Evolutionary conservation across 441 rosid species (phyloP), one percentile per base, ranked within the genome.

Genomic region (Erodium trifolium): DNA sequence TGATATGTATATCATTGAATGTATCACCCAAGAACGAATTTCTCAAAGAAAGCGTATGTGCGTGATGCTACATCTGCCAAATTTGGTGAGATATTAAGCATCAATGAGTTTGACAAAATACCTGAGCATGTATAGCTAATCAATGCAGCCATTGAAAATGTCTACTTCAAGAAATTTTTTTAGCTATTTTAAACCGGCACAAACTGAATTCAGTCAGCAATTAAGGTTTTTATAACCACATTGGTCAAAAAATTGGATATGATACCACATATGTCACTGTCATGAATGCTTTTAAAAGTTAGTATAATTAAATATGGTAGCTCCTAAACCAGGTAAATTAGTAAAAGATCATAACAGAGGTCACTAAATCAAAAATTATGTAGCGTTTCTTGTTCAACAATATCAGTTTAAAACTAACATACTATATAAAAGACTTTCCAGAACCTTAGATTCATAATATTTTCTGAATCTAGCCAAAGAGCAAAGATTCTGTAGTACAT

Each of bases 401-500:
- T 19, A 23, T 17, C 63, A 59, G 63, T 23, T 8, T 19, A 3
- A 18, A 59, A 59, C 27, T 16, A 16, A 57, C 37, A 34, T 34
- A 34, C 37, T 34, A 34, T 2, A 34, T 34, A 3, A 34, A 34
- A 34, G 37, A 34, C 37, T 34, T 34, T 57, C 16, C 63, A 17
- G 1, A 18, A 9, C 9, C 63, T 2, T 0, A 1, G 31, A 59
- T 18, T 3, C 12, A 59, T 7, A 59, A 19, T 7, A 59, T 59
- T 59, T 59, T 59, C 63, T 9, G 10, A 59, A 23, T 59, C 63
- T 59, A 59, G 63, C 27, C 63, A 59, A 59, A 18, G 29, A 3
- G 9, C 13, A 2, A 18, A 59, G 29, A 59, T 45, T 10, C 13
- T 45, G 12, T 5, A 3, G 37, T 34, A 0, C 37, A 34, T 11